phyloP scores from a whole-genome alignment of 306 rosid genomes.

The Sesbania bispinosa region DNA sequence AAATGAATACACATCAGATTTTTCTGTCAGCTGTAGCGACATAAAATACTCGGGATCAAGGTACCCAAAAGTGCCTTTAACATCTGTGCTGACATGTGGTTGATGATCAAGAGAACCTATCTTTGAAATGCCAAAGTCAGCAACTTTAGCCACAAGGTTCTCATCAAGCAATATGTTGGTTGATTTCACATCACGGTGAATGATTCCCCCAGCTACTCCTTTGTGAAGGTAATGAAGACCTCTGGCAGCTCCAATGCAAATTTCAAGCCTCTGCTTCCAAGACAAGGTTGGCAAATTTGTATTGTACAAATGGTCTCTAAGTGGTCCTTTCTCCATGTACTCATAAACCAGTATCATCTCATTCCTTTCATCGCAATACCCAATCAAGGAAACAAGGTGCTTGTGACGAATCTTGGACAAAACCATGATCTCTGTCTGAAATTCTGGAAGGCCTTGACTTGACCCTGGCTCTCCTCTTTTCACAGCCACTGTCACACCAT shows the following conservation, averaged over 20 bases:
- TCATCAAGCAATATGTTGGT: conserved; percentile 51
- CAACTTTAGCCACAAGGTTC: conserved; percentile 54
- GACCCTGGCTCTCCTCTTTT: conserved; percentile 50
- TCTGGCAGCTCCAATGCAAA: conserved; percentile 53
- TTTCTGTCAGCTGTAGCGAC: conserved; percentile 46
- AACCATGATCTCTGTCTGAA: conserved; percentile 53
- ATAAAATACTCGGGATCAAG: conserved; percentile 57
- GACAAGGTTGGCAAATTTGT: conserved; percentile 20
- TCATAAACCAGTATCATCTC: conserved; percentile 61
- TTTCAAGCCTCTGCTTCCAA: conserved; percentile 57
- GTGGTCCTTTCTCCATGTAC: conserved; percentile 51
- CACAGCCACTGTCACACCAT: conserved; percentile 46
- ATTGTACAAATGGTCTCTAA: conserved; percentile 42
- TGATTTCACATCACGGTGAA: conserved; percentile 57
- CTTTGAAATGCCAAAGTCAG: conserved; percentile 59
- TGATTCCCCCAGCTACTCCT: conserved; percentile 47
- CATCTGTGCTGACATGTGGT: conserved; percentile 31
- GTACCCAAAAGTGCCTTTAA: conserved; percentile 57
- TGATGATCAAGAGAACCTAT: conserved; percentile 45
- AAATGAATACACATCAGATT: conserved; percentile 59
- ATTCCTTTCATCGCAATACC: conserved; percentile 45
- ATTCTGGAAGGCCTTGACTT: conserved; percentile 50
- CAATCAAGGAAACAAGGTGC: conserved; percentile 52
- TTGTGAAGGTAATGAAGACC: conserved; percentile 61
- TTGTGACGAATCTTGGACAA: conserved; percentile 53